Base-by-base conservation (phyloP, 1,284 basidiomycete species). In the Athelia sp. region DNA sequence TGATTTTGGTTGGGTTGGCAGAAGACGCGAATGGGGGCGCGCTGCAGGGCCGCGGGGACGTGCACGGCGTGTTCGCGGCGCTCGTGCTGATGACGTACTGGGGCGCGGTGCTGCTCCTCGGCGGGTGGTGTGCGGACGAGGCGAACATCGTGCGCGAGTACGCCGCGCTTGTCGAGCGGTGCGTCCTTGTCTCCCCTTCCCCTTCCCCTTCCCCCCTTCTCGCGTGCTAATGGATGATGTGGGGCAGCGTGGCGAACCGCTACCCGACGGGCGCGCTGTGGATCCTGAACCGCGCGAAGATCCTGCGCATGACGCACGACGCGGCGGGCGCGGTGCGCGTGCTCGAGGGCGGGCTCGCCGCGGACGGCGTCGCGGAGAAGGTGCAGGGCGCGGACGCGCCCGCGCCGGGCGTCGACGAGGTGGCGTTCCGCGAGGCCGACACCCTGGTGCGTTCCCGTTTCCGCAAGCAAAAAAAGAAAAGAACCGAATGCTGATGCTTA, bases 41-140 rank as follows among this genome's bases (percentile, higher is more conserved):
- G n/a, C n/a, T n/a, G n/a, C n/a, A 13, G 13, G 26, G 26, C 6
- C 4, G 26, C 4, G n/a, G 19, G 6, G 88, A 90, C 54, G 79
- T 87, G 1, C 87, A 90, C 66, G 69, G 79, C 10, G 78, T 85
- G 11, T 90, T 90, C 61, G 76, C 87, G 35, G 84, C 86, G 83
- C 68, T 90, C n/a, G 76, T 84, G 0, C 66, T 90, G 9, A 89
- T 90, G 84, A 84, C 85, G 4, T 90, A 89, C 59, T 73, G 87
- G 49, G 84, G 87, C 26, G 74, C 83, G 45, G 78, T 89, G 2
- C 71, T 90, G 4, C 74, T 87, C 1, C 62, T 86, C 24, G 70
- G 82, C 8, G 87, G 87, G 3, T 90, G 81, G 57, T 87, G 87
- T 60, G 85, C 86, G 1, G 79, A 90, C 51, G 84, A 85, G 59